These are phyloP conservation scores for Polyporus tsugae DNA, from an alignment of 1,284 basidiomycete genomes.

Conservation along the genomic window DNA sequence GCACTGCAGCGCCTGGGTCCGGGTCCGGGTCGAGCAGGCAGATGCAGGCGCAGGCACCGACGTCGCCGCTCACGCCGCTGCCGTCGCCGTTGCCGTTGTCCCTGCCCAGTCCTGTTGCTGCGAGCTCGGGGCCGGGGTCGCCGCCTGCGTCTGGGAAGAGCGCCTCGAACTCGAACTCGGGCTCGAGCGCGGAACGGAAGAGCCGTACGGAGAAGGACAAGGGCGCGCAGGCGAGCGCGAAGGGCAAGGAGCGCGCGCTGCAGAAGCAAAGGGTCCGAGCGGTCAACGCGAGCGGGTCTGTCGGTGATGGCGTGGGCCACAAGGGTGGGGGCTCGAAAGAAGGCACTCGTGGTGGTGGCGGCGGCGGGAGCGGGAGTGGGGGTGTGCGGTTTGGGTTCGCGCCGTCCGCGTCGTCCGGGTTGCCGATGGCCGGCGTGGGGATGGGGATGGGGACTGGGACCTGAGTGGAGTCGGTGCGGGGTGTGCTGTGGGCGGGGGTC, in stretches of 20 bases:
- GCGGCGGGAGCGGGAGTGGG: background rate
- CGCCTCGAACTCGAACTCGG: background rate
- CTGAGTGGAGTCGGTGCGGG: background rate
- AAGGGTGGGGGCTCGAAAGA: background rate
- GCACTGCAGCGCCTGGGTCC: no score
- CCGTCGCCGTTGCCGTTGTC: conserved; percentile 11
- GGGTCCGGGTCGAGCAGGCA: background rate
- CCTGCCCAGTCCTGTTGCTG: no score
- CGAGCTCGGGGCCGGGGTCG: background rate
- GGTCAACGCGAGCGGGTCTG: background rate
- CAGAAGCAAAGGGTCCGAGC: background rate
- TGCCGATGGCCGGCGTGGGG: background rate
- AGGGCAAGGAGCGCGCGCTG: background rate
- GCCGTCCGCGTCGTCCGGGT: background rate
- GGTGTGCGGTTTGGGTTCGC: background rate
- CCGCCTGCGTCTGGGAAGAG: background rate
- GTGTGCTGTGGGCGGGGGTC: background rate
- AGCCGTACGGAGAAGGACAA: conserved; percentile 25
- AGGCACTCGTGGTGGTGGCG: background rate
- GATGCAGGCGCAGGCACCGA: background rate
- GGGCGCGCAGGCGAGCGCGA: background rate
- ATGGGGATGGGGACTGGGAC: background rate
- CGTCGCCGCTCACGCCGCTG: conserved; percentile 29
- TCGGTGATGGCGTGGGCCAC: background rate
- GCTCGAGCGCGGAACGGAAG: conserved; percentile 14